These are phyloP conservation scores for Forsythia viridissima DNA, from an alignment of 257 asterid species.

Conservation along the genomic window DNA sequence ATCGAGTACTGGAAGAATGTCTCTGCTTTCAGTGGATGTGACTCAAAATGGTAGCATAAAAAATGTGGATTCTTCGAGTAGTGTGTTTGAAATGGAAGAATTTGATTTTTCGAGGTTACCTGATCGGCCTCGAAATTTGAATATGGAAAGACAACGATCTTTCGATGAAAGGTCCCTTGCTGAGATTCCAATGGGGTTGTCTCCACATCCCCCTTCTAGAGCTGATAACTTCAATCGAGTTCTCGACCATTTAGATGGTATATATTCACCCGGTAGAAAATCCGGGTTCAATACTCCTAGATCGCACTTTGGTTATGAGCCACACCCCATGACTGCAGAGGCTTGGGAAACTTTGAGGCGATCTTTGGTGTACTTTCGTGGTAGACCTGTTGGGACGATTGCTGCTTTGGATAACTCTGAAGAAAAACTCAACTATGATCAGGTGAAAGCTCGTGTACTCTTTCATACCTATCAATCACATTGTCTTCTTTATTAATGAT, in stretches of 20 bases:
- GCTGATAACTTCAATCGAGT: conserved; percentile 46
- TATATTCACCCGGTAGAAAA: conserved; percentile 51
- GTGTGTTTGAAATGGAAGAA: conserved; percentile 49
- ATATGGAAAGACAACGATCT: conserved; percentile 68
- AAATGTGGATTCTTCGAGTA: conserved; percentile 37
- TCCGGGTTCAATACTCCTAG: conserved; percentile 64
- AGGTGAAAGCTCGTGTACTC: conserved; percentile 43
- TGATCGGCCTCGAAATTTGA: conserved; percentile 43
- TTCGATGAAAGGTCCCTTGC: conserved; percentile 62
- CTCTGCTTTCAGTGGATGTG: conserved; percentile 33
- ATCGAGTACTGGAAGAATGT: conserved; percentile 38
- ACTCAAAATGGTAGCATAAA: conserved; percentile 38
- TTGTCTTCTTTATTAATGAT: neutral
- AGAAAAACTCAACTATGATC: conserved; percentile 85
- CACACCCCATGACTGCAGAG: conserved; percentile 66
- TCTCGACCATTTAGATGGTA: conserved; percentile 48
- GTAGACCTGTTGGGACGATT: conserved; percentile 83
- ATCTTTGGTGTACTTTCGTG: conserved; percentile 72
- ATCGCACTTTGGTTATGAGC: conserved; percentile 46
- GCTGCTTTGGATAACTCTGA: conserved; percentile 82
- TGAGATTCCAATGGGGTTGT: conserved; percentile 43
- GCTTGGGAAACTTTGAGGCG: conserved; percentile 79
- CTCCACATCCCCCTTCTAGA: conserved; percentile 64
- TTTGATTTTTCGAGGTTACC: conserved; percentile 56
- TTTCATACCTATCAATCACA: neutral